These are phyloP conservation scores for Lavandula angustifolia DNA, from an alignment of 257 asterid species.

Conservation along the genomic window DNA sequence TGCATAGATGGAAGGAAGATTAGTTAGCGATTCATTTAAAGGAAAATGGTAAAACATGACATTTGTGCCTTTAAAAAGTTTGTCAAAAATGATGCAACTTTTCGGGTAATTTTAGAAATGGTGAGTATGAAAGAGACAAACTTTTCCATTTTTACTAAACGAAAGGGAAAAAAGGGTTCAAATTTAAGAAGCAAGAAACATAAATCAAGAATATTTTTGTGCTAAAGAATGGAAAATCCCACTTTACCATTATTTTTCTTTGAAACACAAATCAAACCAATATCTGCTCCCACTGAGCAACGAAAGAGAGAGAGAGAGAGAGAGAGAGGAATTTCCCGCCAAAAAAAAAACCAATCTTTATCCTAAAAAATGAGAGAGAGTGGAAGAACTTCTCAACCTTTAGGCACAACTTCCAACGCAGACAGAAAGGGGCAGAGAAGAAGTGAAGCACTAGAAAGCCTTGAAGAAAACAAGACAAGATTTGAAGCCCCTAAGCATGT, in stretches of 20 bases:
- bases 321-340: slow-evolving; percentile 32
- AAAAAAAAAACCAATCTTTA: slow-evolving; percentile 23
- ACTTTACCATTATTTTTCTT: neutral
- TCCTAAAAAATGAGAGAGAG: neutral
- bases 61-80: slow-evolving; percentile 14
- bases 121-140: too few relatives aligned
- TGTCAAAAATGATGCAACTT: neutral
- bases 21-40: slow-evolving; percentile 9
- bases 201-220: neutral
- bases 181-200: slow-evolving; percentile 10
- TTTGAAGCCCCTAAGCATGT: slow-evolving; percentile 6
- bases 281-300: too few relatives aligned
- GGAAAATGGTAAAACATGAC: slow-evolving; percentile 3
- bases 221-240: slow-evolving; percentile 1
- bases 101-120: slow-evolving; percentile 10
- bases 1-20: slow-evolving; percentile 21
- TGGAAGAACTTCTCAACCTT: neutral
- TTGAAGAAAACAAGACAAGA: neutral
- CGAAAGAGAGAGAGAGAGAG: neutral
- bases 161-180: neutral
- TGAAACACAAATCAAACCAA: too few relatives aligned
- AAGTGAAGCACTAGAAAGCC: neutral
- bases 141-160: slow-evolving; percentile 28
- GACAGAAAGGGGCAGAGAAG: slow-evolving; percentile 26
- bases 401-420: slow-evolving; percentile 24